Conservation (phyloP, 78 protist species). For the Speleostelium caveatum region DNA sequence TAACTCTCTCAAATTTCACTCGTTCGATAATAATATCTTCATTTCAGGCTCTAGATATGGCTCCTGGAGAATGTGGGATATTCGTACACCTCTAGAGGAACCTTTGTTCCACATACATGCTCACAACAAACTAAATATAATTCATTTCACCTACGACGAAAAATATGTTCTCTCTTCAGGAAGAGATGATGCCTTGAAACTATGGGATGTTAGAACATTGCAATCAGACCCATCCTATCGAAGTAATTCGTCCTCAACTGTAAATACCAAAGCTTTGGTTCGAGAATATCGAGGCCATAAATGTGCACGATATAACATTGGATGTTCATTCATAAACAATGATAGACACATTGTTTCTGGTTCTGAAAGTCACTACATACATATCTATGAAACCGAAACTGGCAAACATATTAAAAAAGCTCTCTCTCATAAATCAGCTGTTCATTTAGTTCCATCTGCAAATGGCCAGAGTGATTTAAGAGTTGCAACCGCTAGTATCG, state of each 20-base stretch:
- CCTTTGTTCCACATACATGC: slow-evolving; percentile 39
- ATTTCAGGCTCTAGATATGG: slow-evolving; percentile 56
- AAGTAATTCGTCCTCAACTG: not conserved
- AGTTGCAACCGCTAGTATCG: slow-evolving; percentile 29
- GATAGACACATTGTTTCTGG: slow-evolving; percentile 71
- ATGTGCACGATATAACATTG: slow-evolving; percentile 63
- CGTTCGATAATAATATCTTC: slow-evolving; percentile 20
- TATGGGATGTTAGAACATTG: slow-evolving; percentile 56
- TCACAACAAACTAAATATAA: slow-evolving; percentile 49
- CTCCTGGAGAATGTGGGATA: slow-evolving; percentile 52
- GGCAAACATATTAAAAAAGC: slow-evolving; percentile 10
- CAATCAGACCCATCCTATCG: not conserved
- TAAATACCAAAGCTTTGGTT: not conserved
- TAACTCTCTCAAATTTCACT: slow-evolving; percentile 22
- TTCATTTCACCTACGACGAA: slow-evolving; percentile 30
- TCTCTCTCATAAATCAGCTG: slow-evolving; percentile 16
- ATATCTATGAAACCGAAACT: slow-evolving; percentile 38
- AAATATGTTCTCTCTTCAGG: slow-evolving; percentile 27
- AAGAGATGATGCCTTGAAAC: slow-evolving; percentile 11
- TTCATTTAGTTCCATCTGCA: slow-evolving; percentile 27
- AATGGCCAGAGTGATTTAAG: slow-evolving; percentile 9
- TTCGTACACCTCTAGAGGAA: not conserved
- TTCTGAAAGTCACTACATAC: slow-evolving; percentile 34
- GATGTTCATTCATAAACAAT: slow-evolving; percentile 44
- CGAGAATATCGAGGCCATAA: slow-evolving; percentile 36